Base-by-base conservation (phyloP, 768 basidiomycete species). In the Rhizopogon vesiculosus region DNA sequence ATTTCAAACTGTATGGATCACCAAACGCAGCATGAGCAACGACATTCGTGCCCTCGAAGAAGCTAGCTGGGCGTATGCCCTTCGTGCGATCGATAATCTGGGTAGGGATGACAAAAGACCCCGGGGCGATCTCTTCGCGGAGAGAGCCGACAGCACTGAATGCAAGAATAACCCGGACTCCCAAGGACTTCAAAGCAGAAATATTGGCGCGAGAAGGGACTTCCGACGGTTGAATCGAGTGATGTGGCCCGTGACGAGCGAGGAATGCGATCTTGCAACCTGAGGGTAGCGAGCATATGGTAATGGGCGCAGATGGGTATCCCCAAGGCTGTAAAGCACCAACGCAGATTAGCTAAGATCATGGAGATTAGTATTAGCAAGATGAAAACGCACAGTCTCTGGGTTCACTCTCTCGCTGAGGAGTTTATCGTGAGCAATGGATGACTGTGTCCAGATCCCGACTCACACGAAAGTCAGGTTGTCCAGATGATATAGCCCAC, bases 81-180 rank as follows among this genome's bases (percentile, higher is more conserved):
- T 98, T 98, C 25, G 95, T 98, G 52, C 96, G 83, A 70, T 98
- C 96, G 70, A 98, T 98, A 74, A 98, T 89, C 72, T 98, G 95
- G 35, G 80, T 78, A 2, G 95, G 94, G 42, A 98, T 82, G 51
- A 83, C 78, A 70, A 98, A 93, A 57, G 93, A 85, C 25, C 96
- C 94, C 0, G 94, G 94, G 33, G 83, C 69, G 70, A 98, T 91
- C 64, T 97, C 93, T 69, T 99, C 96, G 42, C 93, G 83, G 10
- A 99, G 80, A 8, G 91, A 94, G 28, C 96, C 96, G 44, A 98
- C 96, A 16, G 96, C 95, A 39, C 89, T 91, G 79, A 98, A 98
- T 7, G 94, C 93, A 61, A 98, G 77, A 67, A 98, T 83, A 48
- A 85, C 91, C 60, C 86, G 83, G 7, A 93, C 90, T 42, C 96